Conservation (phyloP, 257 asterid species). For the Lithospermum erythrorhizon region DNA sequence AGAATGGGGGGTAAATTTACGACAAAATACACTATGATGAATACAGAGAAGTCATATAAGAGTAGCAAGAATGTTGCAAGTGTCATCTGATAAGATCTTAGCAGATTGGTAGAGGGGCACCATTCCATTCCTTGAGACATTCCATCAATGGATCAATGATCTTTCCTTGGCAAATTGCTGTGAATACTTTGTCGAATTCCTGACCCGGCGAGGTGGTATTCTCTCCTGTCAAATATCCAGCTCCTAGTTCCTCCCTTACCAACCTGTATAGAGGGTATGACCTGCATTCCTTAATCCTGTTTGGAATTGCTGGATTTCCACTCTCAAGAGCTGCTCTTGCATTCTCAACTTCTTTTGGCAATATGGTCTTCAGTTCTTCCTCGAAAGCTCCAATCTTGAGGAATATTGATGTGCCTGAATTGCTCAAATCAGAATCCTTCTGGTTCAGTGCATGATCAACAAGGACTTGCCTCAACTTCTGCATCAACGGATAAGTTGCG, state of each 20-base stretch:
- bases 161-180: conserved; percentile 32
- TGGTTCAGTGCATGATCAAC: conserved; percentile 36
- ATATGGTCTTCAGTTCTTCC: conserved; percentile 29
- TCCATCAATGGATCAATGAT: conserved; percentile 47
- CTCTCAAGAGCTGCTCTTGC: conserved; percentile 32
- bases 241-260: conserved; percentile 30
- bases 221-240: conserved; percentile 39
- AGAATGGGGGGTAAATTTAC: too few species aligned
- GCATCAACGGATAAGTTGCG: conserved; percentile 43
- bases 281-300: conserved; percentile 43
- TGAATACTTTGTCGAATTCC: conserved; percentile 44
- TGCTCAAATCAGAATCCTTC: conserved; percentile 28
- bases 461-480: conserved; percentile 39
- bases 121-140: conserved; percentile 49
- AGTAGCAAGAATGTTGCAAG: not conserved
- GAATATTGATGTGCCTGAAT: conserved; percentile 25
- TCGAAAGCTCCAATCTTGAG: conserved; percentile 40
- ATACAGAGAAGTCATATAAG: not conserved
- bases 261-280: conserved; percentile 44
- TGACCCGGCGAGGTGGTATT: conserved; percentile 36
- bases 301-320: conserved; percentile 28
- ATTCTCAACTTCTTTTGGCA: conserved; percentile 47
- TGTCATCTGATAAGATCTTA: not conserved
- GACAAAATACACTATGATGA: too few species aligned
- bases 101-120: conserved; percentile 44